These are phyloP conservation scores for Pilatotrama ljubarskyi DNA, from an alignment of 768 basidiomycete genomes.

Conservation along the genomic window DNA sequence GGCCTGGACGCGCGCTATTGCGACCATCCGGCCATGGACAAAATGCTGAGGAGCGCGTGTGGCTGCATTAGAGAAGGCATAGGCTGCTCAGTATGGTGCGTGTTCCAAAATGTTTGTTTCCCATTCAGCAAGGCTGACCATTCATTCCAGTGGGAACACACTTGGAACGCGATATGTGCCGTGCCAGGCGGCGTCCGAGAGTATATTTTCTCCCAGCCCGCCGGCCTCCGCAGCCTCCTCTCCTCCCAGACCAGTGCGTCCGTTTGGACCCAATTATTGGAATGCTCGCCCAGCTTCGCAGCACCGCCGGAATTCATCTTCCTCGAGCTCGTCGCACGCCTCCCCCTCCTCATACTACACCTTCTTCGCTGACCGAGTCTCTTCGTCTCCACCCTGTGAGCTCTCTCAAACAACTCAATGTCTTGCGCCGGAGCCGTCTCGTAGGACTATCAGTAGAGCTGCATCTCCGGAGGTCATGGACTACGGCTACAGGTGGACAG, in stretches of 20 bases:
- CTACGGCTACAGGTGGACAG: slow-evolving; percentile 24
- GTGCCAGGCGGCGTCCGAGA: slow-evolving; percentile 56
- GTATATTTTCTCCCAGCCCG: slow-evolving; percentile 45
- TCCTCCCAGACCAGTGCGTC: slow-evolving; percentile 20
- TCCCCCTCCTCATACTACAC: slow-evolving; percentile 32
- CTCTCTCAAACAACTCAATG: slow-evolving; percentile 35
- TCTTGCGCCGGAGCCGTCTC: slow-evolving; percentile 1
- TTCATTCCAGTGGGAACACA: slow-evolving; percentile 53
- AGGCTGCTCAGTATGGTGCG: slow-evolving; percentile 62
- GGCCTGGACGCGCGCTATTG: slow-evolving; percentile 61
- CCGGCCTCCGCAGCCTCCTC: slow-evolving; percentile 35
- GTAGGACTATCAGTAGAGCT: slow-evolving; percentile 7
- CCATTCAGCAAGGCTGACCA: slow-evolving; percentile 14
- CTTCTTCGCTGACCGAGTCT: slow-evolving; percentile 40
- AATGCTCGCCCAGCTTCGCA: slow-evolving; percentile 17
- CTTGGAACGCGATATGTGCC: slow-evolving; percentile 63
- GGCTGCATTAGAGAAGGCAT: slow-evolving; percentile 70
- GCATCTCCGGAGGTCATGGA: slow-evolving; percentile 12
- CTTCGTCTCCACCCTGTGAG: slow-evolving; percentile 37
- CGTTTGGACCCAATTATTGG: slow-evolving; percentile 33
- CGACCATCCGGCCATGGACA: slow-evolving; percentile 47
- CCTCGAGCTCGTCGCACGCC: background rate
- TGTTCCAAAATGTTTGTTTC: background rate
- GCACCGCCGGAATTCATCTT: slow-evolving; percentile 15
- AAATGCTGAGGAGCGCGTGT: slow-evolving; percentile 56